Percentiles rank a stretch among this genome's conserved stretches.
These are phyloP conservation scores for Udeniomyces megalosporus DNA, from an alignment of 768 basidiomycete genomes.

Conservation along the genomic window DNA sequence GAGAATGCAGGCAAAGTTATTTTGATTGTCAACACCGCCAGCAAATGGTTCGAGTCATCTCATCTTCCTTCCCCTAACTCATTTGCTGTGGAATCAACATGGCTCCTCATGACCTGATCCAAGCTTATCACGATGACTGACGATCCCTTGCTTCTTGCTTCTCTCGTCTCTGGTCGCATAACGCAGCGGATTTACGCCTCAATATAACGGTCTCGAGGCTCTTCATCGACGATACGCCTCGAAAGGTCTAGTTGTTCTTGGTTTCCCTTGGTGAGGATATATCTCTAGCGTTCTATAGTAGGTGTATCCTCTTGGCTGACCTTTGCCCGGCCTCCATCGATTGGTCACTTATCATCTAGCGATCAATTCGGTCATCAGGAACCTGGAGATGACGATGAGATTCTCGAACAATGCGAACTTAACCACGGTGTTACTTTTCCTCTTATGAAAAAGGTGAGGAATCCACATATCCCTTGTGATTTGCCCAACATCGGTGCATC, in stretches of 20 bases:
- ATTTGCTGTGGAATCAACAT: background rate
- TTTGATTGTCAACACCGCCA: constrained; percentile 62
- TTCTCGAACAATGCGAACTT: constrained; percentile 34
- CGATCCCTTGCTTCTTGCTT: background rate
- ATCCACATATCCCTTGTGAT: too few species aligned
- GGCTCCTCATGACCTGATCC: background rate
- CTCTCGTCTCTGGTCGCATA: background rate
- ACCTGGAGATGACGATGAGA: constrained; percentile 59
- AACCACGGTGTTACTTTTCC: constrained; percentile 50
- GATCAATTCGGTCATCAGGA: constrained; percentile 54
- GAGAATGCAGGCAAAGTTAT: constrained; percentile 37
- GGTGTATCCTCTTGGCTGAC: too few species aligned
- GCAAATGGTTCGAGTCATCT: constrained; percentile 27
- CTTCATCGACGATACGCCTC: constrained; percentile 70
- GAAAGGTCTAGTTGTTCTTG: constrained; percentile 41
- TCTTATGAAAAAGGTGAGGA: constrained; percentile 47
- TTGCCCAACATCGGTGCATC: too few species aligned
- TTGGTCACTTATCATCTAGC: background rate
- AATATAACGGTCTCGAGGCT: constrained; percentile 50
- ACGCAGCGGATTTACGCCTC: constrained; percentile 26
- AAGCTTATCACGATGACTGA: background rate
- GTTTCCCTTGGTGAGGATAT: constrained; percentile 85
- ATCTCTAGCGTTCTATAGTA: too few species aligned
- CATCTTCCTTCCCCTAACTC: background rate
- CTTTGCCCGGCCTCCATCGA: too few species aligned